phyloP scores from a whole-genome alignment of 1,284 basidiomycete species.

The Pisolithus thermaeus region DNA sequence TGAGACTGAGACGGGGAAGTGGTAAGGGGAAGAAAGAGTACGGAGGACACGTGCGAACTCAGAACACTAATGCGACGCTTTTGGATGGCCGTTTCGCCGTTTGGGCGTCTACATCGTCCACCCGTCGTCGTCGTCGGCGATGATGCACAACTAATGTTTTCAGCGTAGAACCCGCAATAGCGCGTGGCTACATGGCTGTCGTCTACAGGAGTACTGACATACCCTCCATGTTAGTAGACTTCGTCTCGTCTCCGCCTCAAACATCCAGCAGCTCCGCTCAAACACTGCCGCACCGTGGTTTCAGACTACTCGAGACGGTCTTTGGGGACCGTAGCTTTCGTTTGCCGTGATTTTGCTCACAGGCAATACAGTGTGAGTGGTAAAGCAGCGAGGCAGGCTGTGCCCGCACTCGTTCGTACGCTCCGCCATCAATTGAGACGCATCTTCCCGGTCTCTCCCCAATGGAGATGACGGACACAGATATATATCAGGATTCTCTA shows the following conservation, averaged over 20 bases:
- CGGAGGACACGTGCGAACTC: constrained; percentile 26
- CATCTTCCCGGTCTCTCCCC: too few relatives aligned
- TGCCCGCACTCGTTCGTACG: too few relatives aligned
- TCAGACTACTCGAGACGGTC: too few relatives aligned
- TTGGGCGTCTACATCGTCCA: constrained; percentile 17
- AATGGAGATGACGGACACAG: too few relatives aligned
- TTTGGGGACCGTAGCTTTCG: too few relatives aligned
- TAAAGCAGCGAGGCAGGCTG: too few relatives aligned
- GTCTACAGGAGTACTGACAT: constrained; percentile 2
- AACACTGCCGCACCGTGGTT: constrained; percentile 13
- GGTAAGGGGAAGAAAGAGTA: constrained; percentile 25
- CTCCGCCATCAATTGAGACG: too few relatives aligned
- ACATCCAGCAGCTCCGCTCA: constrained; percentile 29
- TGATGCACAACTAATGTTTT: not conserved
- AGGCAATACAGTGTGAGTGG: too few relatives aligned
- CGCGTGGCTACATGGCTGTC: not conserved
- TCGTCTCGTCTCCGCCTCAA: constrained; percentile 28
- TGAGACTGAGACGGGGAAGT: constrained; percentile 13
- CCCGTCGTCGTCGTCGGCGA: constrained; percentile 13
- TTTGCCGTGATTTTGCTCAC: too few relatives aligned
- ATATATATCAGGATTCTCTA: too few relatives aligned
- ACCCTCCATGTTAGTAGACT: constrained; percentile 15
- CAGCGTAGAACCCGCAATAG: not conserved
- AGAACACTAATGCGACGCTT: constrained; percentile 24
- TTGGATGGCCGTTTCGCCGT: constrained; percentile 15